Percentiles rank a stretch among this genome's conserved stretches.
phyloP scores from a whole-genome alignment of 257 asterid genomes.

The Marsdenia floribunda region DNA sequence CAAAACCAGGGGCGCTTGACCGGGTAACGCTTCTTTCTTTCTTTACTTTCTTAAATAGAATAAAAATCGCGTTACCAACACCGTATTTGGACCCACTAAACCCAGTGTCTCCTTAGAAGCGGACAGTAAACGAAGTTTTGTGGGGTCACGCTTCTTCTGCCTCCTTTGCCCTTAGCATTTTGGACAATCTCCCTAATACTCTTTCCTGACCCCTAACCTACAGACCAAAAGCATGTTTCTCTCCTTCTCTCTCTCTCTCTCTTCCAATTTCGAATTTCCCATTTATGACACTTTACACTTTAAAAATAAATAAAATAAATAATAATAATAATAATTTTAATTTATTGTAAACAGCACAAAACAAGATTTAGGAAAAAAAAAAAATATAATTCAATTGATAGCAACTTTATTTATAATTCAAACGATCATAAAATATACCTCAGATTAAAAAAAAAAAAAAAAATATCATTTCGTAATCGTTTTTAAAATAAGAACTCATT shows the following conservation, averaged over 20 bases:
- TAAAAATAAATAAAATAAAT: too few species aligned
- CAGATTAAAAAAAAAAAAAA: too few species aligned
- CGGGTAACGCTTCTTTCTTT: not conserved
- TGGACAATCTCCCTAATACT: constrained; percentile 14
- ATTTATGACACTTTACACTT: not conserved
- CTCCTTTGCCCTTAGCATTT: constrained; percentile 22
- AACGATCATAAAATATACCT: too few species aligned
- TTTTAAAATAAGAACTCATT: too few species aligned
- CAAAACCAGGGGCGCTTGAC: not conserved
- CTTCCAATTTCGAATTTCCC: not conserved
- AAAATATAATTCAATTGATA: too few species aligned
- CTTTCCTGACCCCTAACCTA: constrained; percentile 20
- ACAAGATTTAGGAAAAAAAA: too few species aligned
- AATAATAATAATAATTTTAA: not conserved
- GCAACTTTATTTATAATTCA: too few species aligned
- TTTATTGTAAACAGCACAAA: too few species aligned
- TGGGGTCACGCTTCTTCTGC: constrained; percentile 32
- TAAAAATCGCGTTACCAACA: not conserved
- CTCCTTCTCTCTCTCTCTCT: constrained; percentile 12
- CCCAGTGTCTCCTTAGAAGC: constrained; percentile 23
- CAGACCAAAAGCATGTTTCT: constrained; percentile 20
- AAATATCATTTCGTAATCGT: too few species aligned
- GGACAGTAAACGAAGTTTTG: constrained; percentile 22
- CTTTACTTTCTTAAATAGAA: too few species aligned
- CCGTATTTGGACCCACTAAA: constrained; percentile 15